Evolutionary conservation across 345 rosid species (phyloP), one percentile per base, ranked within the genome.

Genomic region (Arabidopsis thaliana): DNA sequence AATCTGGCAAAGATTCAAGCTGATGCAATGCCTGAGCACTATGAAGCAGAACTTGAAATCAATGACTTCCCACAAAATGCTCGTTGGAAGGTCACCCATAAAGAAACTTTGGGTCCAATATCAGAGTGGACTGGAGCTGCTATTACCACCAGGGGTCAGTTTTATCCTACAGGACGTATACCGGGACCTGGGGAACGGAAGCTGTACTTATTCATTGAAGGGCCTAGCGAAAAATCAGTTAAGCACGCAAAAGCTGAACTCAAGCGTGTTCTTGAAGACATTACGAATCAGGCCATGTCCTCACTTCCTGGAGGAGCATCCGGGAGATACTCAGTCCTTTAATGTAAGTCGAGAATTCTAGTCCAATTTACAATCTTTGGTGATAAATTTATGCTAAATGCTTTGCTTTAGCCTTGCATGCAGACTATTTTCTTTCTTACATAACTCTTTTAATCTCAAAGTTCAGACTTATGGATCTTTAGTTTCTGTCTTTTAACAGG

Each of bases 11-110:
- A 89, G 88, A 90, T 94, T 80, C 97, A 94, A 84, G 91, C 96
- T 25, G 96, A 94, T 87, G 96, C 96, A 52, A 82, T 90, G 96
- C 97, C 97, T 1, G 97, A 94, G 82, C 99, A 94, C 80, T 92
- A 90, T 77, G 97, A 88, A 84, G 99, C 99, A 23, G 99, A 92
- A 81, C 73, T 95, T 69, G 99, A 92, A 79, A 95, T 92, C 23
- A 95, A 92, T 78, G 97, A 95, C 77, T 95, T 92, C 30, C 97
- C 97, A 24, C 99, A 92, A 70, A 95, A 92, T 84, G 99, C 97
- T 75, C 87, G 99, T 59, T 92, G 99, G 97, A 92, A 92, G 84
- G 93, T 95, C 71, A 95, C 97, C 13, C 97, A 95, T 85, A 95
- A 95, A 85, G 99, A 95, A 81, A 92, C 99, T 4, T 77, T 87